Percentiles rank a stretch among this genome's conserved stretches.
Evolutionary conservation across 2,329 filamentous ascomycete species (phyloP).

Genomic region (Paradendryphiella salina): DNA sequence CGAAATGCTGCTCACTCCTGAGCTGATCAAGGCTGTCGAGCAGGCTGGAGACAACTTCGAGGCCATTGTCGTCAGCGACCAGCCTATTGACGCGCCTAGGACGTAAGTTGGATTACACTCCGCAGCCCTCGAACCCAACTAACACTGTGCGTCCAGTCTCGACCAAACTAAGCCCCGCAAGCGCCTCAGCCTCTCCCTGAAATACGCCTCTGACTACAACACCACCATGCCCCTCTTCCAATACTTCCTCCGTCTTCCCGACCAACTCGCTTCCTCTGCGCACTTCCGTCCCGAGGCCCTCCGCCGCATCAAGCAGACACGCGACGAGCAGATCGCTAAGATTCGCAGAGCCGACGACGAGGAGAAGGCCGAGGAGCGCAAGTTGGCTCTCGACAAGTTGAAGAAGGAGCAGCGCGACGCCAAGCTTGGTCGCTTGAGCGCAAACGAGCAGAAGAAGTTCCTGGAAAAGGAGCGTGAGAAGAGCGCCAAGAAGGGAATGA

Average conservation of each 20-base stretch:
- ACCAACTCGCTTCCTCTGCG: slow-evolving; percentile 72
- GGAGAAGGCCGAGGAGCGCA: slow-evolving; percentile 65
- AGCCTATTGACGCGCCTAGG: slow-evolving; percentile 81
- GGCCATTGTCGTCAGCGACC: slow-evolving; percentile 85
- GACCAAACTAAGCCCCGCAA: slow-evolving; percentile 85
- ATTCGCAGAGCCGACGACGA: slow-evolving; percentile 79
- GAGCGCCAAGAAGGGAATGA: slow-evolving; percentile 70
- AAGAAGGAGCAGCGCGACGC: slow-evolving; percentile 76
- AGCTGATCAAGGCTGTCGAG: slow-evolving; percentile 78
- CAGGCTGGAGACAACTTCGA: slow-evolving; percentile 75
- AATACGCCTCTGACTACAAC: slow-evolving; percentile 62
- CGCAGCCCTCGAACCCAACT: not conserved
- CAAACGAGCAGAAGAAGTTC: slow-evolving; percentile 57
- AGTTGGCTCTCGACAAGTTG: slow-evolving; percentile 60
- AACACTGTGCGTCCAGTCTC: slow-evolving; percentile 57
- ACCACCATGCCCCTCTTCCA: slow-evolving; percentile 76
- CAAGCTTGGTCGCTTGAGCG: slow-evolving; percentile 72
- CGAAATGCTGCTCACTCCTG: slow-evolving; percentile 81
- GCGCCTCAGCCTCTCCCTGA: slow-evolving; percentile 76
- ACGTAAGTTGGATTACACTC: slow-evolving; percentile 63
- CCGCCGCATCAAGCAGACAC: slow-evolving; percentile 77
- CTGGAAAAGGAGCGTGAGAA: slow-evolving; percentile 86
- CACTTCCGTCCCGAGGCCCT: slow-evolving; percentile 88
- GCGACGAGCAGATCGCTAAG: slow-evolving; percentile 78
- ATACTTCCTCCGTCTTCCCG: slow-evolving; percentile 82